These are phyloP conservation scores for Macrocybe gigantea DNA, from an alignment of 768 basidiomycete species.

Conservation along the genomic window DNA sequence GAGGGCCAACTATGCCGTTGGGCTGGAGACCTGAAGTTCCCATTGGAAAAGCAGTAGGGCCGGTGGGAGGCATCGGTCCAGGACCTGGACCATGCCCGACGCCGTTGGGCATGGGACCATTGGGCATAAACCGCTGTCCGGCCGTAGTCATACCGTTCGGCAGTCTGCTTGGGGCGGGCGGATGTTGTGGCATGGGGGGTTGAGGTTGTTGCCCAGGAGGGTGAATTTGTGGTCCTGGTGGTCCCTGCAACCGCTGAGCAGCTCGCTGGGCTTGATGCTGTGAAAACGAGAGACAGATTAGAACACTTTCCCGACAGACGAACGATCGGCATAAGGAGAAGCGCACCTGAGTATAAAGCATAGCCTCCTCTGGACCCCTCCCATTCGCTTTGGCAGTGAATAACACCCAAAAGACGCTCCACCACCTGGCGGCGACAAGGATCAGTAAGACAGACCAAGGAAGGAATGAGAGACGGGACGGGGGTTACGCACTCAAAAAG, in stretches of 20 bases:
- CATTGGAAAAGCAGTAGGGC: conserved; percentile 12
- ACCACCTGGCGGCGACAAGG: conserved; percentile 51
- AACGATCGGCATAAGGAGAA: conserved; percentile 10
- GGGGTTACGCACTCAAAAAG: conserved; percentile 65
- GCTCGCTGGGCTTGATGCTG: conserved; percentile 21
- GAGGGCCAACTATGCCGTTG: conserved; percentile 37
- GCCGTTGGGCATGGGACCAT: conserved; percentile 22
- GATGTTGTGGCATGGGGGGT: conserved; percentile 20
- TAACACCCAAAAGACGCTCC: conserved; percentile 85
- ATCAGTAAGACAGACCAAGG: conserved; percentile 9
- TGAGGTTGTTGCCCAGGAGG: conserved; percentile 11
- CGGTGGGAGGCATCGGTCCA: conserved; percentile 8
- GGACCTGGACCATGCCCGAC: conserved; percentile 14
- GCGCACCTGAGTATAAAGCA: conserved; percentile 65
- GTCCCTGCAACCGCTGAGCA: conserved; percentile 14
- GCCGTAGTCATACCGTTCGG: conserved; percentile 16
- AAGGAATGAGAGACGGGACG: neutral
- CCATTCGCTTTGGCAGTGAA: conserved; percentile 77
- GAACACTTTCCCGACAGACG: neutral
- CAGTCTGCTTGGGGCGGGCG: conserved; percentile 15
- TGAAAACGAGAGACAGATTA: conserved; percentile 6
- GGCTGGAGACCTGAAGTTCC: conserved; percentile 30
- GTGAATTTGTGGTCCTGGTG: conserved; percentile 7
- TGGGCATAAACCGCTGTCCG: conserved; percentile 16
- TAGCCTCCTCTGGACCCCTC: conserved; percentile 60